A percentile compares a stretch with the other conserved stretches of the same genome.
Evolutionary conservation across 257 asterid genomes (phyloP).

Genomic region (Nicotiana benthamiana): DNA sequence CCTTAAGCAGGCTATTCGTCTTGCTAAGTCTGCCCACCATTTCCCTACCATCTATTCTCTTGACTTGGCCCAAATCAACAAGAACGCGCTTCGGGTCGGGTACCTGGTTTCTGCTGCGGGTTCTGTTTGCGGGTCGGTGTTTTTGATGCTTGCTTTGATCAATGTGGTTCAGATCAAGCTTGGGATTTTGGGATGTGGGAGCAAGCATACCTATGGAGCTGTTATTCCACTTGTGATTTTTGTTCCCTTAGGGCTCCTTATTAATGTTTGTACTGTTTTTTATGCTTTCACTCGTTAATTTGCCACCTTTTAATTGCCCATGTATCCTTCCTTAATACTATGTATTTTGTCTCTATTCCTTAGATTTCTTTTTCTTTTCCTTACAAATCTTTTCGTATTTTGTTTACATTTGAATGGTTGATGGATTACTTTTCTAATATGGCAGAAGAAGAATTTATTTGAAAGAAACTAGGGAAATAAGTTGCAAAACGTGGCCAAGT

Average conservation of each 20-base stretch:
- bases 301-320: neutral
- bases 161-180: conserved; percentile 88
- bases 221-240: conserved; percentile 67
- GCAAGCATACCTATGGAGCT: conserved; percentile 56
- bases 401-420: too few species aligned
- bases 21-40: conserved; percentile 41
- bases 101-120: conserved; percentile 72
- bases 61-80: conserved; percentile 61
- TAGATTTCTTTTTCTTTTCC: too few species aligned
- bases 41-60: conserved; percentile 33
- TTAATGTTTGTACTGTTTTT: conserved; percentile 52
- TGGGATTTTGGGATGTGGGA: conserved; percentile 69
- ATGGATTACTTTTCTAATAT: too few species aligned
- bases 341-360: too few species aligned
- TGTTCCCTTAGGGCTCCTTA: conserved; percentile 60
- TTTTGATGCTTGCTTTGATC: conserved; percentile 70
- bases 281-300: conserved; percentile 71
- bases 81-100: conserved; percentile 58
- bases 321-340: neutral
- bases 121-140: conserved; percentile 68
- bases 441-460: too few species aligned
- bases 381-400: too few species aligned
- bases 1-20: conserved; percentile 62
- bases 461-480: too few species aligned
- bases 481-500: too few species aligned